Conservation (phyloP, 2,329 filamentous ascomycete genomes). For the Sarocladium kiliense region DNA sequence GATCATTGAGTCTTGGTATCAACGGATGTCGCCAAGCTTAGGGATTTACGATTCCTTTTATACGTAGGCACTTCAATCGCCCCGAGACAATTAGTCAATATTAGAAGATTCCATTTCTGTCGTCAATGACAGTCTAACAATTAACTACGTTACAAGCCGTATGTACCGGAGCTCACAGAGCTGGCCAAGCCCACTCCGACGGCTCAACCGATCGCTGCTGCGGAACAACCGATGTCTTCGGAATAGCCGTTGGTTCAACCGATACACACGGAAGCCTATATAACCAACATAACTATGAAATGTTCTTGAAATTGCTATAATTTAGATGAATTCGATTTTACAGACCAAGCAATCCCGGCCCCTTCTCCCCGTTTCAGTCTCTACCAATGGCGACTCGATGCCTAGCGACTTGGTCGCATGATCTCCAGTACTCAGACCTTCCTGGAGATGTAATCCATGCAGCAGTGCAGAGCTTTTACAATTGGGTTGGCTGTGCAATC, state of each 20-base stretch:
- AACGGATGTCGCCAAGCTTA: too few relatives aligned
- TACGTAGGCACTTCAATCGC: too few relatives aligned
- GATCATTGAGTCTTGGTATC: too few relatives aligned
- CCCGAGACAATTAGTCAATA: too few relatives aligned
- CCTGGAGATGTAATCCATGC: neutral
- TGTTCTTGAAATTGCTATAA: neutral
- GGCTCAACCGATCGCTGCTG: neutral
- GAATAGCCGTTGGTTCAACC: neutral
- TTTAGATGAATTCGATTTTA: too few relatives aligned
- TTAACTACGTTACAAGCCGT: too few relatives aligned
- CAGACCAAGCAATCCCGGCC: too few relatives aligned
- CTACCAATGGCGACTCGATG: neutral
- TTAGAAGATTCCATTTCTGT: too few relatives aligned
- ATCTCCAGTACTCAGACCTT: neutral
- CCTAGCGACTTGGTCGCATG: neutral
- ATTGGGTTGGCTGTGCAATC: conserved; percentile 8
- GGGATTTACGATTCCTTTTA: too few relatives aligned
- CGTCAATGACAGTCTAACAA: too few relatives aligned
- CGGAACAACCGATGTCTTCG: neutral
- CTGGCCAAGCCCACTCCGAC: too few relatives aligned
- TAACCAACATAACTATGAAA: neutral
- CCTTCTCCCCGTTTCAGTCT: neutral
- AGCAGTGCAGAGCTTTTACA: conserved; percentile 3
- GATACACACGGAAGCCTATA: neutral
- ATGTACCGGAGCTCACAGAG: too few relatives aligned